Evolutionary conservation across 108 stramenopile genomes (phyloP).

Genomic region (Skeletonema potamos): DNA sequence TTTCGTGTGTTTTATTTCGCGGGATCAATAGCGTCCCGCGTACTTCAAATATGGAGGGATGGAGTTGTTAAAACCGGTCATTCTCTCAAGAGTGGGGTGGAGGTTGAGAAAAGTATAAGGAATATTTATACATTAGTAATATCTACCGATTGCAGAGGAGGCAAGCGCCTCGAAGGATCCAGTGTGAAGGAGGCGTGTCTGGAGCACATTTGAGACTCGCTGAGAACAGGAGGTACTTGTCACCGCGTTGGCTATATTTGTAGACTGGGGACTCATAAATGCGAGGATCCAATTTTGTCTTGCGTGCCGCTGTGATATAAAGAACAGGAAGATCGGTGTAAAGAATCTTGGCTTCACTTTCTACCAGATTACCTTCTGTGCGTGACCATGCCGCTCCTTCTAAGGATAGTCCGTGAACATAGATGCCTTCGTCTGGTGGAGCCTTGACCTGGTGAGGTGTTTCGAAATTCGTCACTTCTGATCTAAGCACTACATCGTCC

Average conservation of each 20-base stretch:
- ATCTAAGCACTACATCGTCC: constrained; percentile 86
- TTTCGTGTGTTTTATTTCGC: too few species aligned
- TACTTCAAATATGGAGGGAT: too few species aligned
- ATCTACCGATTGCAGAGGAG: constrained; percentile 67
- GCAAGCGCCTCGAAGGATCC: constrained; percentile 77
- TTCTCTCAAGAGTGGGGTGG: too few species aligned
- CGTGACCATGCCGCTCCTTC: constrained; percentile 87
- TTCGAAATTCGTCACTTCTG: constrained; percentile 81
- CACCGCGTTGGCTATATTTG: constrained; percentile 84
- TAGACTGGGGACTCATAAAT: constrained; percentile 87
- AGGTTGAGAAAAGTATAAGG: too few species aligned
- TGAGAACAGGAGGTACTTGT: constrained; percentile 77
- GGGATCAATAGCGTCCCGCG: too few species aligned
- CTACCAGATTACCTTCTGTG: constrained; percentile 62
- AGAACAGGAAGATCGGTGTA: constrained; percentile 79
- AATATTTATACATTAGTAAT: too few species aligned
- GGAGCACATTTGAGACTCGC: constrained; percentile 67
- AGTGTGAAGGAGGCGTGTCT: constrained; percentile 67
- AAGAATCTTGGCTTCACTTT: constrained; percentile 78
- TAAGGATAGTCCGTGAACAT: constrained; percentile 83
- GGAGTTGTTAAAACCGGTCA: too few species aligned
- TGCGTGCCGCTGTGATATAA: constrained; percentile 65
- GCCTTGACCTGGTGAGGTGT: constrained; percentile 58
- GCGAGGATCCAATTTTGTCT: constrained; percentile 58
- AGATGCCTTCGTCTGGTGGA: constrained; percentile 82